Conservation (phyloP, 2,329 filamentous ascomycete genomes). For the Fusarium kyushuense region DNA sequence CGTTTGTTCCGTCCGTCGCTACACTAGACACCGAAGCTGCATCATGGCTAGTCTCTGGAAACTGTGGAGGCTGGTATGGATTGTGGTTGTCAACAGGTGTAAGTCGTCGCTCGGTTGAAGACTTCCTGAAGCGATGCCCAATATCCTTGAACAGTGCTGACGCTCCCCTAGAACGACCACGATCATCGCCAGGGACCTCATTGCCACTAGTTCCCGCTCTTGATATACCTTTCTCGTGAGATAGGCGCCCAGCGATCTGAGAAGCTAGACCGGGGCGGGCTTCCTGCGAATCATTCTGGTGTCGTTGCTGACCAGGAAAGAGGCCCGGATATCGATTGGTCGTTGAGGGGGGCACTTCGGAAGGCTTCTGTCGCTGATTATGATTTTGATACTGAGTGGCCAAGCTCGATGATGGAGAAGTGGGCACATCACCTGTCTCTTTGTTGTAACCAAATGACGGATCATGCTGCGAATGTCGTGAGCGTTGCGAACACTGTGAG, state of each 20-base stretch:
- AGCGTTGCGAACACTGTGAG: constrained; percentile 42
- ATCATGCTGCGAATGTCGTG: constrained; percentile 45
- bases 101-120: constrained; percentile 51
- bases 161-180: constrained; percentile 53
- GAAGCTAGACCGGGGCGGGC: constrained; percentile 13
- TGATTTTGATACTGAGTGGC: constrained; percentile 30
- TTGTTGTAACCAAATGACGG: constrained; percentile 55
- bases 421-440: constrained; percentile 59
- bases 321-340: constrained; percentile 63
- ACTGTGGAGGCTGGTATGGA: constrained; percentile 25
- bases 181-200: constrained; percentile 48
- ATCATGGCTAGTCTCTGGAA: constrained; percentile 47
- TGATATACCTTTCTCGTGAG: constrained; percentile 48
- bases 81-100: constrained; percentile 43
- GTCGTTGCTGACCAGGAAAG: constrained; percentile 52
- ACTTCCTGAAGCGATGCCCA: constrained; percentile 57
- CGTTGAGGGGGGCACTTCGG: constrained; percentile 64
- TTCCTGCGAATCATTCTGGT: constrained; percentile 35
- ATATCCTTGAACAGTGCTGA: constrained; percentile 66
- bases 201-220: constrained; percentile 46
- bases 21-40: constrained; percentile 59
- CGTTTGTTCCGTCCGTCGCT: constrained; percentile 54
- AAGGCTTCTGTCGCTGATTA: constrained; percentile 43
- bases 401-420: constrained; percentile 26
- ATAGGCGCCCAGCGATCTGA: constrained; percentile 33